A percentile compares a stretch with the other conserved stretches of the same genome.
These are phyloP conservation scores for Stagonosporopsis vannaccii DNA, from an alignment of 2,329 filamentous ascomycete genomes.

Conservation along the genomic window DNA sequence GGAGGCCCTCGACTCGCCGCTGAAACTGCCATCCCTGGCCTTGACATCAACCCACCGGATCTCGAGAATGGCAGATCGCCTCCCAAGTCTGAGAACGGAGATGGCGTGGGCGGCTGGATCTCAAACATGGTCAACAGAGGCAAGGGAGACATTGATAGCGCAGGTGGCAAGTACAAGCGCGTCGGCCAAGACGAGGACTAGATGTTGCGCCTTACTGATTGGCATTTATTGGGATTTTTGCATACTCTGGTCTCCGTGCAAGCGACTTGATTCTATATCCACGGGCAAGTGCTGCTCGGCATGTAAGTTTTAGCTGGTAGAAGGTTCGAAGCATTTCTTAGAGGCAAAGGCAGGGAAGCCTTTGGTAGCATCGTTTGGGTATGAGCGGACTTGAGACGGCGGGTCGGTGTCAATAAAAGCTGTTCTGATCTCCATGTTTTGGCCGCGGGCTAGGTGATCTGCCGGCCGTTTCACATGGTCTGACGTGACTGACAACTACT, in stretches of 20 bases:
- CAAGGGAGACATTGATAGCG: conserved; percentile 54
- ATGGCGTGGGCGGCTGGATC: conserved; percentile 75
- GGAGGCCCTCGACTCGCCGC: conserved; percentile 53
- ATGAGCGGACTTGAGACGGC: conserved; percentile 9
- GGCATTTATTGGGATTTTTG: conserved; percentile 32
- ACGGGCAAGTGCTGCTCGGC: conserved; percentile 24
- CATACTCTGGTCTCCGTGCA: conserved; percentile 25
- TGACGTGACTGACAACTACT: not conserved
- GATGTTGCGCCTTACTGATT: conserved; percentile 14
- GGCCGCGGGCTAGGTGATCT: conserved; percentile 10
- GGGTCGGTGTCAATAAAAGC: conserved; percentile 18
- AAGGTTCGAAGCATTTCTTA: conserved; percentile 38
- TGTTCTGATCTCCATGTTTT: conserved; percentile 7
- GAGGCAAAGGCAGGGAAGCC: conserved; percentile 18
- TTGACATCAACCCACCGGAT: conserved; percentile 81
- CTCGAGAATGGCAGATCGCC: conserved; percentile 60
- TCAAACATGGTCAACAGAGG: conserved; percentile 68
- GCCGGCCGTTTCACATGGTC: conserved; percentile 9
- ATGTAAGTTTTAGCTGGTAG: conserved; percentile 37
- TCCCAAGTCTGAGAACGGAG: conserved; percentile 43
- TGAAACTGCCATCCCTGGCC: conserved; percentile 75
- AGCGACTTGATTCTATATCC: conserved; percentile 38
- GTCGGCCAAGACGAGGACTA: conserved; percentile 53
- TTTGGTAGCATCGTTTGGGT: conserved; percentile 25
- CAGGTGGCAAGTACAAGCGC: conserved; percentile 56